Evolutionary conservation across 2,329 filamentous ascomycete genomes (phyloP).

Genomic region (Cyphellophora attinorum): DNA sequence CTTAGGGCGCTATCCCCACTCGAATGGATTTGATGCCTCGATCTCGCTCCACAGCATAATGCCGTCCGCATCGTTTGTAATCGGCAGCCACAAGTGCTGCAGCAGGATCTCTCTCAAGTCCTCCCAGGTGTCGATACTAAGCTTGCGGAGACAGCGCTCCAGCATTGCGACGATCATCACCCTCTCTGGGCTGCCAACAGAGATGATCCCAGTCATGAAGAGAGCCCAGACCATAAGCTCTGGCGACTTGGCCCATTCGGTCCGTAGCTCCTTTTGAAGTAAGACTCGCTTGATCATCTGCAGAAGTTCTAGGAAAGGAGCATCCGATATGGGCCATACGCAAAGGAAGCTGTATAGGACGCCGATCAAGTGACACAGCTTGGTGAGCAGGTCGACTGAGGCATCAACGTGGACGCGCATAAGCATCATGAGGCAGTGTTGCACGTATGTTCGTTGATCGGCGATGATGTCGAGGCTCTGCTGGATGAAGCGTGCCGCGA

Average conservation of each 20-base stretch:
- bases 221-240: slow-evolving; percentile 4
- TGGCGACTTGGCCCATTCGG: slow-evolving; percentile 4
- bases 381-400: neutral
- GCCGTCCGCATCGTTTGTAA: slow-evolving; percentile 6
- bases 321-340: slow-evolving; percentile 4
- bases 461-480: slow-evolving; percentile 2
- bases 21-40: slow-evolving; percentile 2
- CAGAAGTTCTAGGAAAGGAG: slow-evolving; percentile 4
- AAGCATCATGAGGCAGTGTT: slow-evolving; percentile 3
- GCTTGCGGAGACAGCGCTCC: slow-evolving; percentile 1
- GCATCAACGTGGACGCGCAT: neutral
- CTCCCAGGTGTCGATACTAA: slow-evolving; percentile 5
- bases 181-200: neutral
- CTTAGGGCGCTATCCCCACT: no score
- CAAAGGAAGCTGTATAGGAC: slow-evolving; percentile 5
- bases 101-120: slow-evolving; percentile 7
- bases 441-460: slow-evolving; percentile 1
- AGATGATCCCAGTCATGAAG: slow-evolving; percentile 2
- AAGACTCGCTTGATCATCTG: neutral
- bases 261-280: neutral
- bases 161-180: neutral
- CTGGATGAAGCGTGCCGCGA: neutral
- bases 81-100: slow-evolving; percentile 6
- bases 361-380: slow-evolving; percentile 3
- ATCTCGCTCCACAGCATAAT: slow-evolving; percentile 2